Percentiles rank a stretch among this genome's conserved stretches.
Evolutionary conservation across 2,329 filamentous ascomycete genomes (phyloP).

Genomic region (Xylariaceae sp.): DNA sequence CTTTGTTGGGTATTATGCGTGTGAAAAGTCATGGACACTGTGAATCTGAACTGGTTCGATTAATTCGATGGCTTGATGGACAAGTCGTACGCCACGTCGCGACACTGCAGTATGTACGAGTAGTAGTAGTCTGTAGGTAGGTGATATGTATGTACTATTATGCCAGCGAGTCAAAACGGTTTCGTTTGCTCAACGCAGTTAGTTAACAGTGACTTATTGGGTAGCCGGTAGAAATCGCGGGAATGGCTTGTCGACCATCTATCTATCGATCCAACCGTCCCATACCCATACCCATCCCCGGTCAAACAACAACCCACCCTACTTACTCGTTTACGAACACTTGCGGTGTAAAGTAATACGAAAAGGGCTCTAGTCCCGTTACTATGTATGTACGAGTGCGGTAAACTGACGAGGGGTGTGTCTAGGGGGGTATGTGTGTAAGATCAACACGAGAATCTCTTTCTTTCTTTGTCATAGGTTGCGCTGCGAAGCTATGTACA

Average conservation of each 20-base stretch:
- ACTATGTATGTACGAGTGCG: no score
- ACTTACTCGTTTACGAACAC: not conserved
- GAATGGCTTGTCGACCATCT: not conserved
- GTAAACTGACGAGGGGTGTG: no score
- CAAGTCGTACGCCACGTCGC: not conserved
- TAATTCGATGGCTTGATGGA: no score
- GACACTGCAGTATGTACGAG: not conserved
- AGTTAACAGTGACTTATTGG: no score
- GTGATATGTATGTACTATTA: no score
- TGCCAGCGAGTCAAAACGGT: not conserved
- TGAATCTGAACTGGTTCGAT: no score
- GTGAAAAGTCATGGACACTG: no score
- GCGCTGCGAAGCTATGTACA: no score
- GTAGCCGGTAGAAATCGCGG: not conserved
- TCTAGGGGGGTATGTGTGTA: not conserved
- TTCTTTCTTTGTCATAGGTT: not conserved
- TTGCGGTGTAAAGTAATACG: not conserved
- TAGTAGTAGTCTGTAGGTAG: not conserved
- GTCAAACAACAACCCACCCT: not conserved
- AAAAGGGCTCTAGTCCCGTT: not conserved
- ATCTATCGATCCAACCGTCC: no score
- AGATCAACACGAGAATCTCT: not conserved
- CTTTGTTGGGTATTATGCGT: no score
- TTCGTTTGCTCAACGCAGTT: not conserved
- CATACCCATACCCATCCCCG: no score